Percentiles rank a stretch among this genome's conserved stretches.
phyloP scores from a whole-genome alignment of 441 rosid genomes.

The Erysimum cheiri region DNA sequence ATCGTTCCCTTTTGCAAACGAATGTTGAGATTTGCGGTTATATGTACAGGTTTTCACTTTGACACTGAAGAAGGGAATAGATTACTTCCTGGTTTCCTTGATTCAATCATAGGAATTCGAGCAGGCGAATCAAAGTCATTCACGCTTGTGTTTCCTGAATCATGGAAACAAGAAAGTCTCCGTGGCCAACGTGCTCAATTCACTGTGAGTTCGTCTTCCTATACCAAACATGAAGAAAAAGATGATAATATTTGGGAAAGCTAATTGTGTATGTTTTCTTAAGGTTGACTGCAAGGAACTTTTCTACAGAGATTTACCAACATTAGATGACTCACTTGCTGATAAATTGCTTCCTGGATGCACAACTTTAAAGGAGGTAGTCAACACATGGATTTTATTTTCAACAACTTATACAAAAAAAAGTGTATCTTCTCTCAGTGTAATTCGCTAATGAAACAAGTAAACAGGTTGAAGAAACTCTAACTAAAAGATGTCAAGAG shows the following conservation, averaged over 20 bases:
- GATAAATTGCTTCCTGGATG: slow-evolving; percentile 87
- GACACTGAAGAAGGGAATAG: slow-evolving; percentile 89
- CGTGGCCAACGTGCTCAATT: slow-evolving; percentile 87
- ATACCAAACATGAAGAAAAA: neutral
- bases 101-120: slow-evolving; percentile 69
- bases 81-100: slow-evolving; percentile 83
- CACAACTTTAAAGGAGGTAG: slow-evolving; percentile 76
- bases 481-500: slow-evolving; percentile 73
- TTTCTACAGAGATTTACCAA: slow-evolving; percentile 80
- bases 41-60: slow-evolving; percentile 73
- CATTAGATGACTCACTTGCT: slow-evolving; percentile 79
- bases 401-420: slow-evolving; percentile 13
- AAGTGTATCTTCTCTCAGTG: neutral
- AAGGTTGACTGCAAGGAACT: slow-evolving; percentile 90
- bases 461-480: slow-evolving; percentile 73
- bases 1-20: neutral
- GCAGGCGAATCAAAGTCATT: slow-evolving; percentile 84
- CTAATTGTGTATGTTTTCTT: slow-evolving; percentile 23
- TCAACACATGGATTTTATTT: slow-evolving; percentile 4
- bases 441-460: slow-evolving; percentile 25
- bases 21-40: slow-evolving; percentile 22
- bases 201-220: slow-evolving; percentile 64
- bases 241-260: slow-evolving; percentile 3
- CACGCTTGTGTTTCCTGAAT: slow-evolving; percentile 76
- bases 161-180: slow-evolving; percentile 89